Conservation (phyloP, 2,329 filamentous ascomycete species). For the Albophoma yamanashiensis region DNA sequence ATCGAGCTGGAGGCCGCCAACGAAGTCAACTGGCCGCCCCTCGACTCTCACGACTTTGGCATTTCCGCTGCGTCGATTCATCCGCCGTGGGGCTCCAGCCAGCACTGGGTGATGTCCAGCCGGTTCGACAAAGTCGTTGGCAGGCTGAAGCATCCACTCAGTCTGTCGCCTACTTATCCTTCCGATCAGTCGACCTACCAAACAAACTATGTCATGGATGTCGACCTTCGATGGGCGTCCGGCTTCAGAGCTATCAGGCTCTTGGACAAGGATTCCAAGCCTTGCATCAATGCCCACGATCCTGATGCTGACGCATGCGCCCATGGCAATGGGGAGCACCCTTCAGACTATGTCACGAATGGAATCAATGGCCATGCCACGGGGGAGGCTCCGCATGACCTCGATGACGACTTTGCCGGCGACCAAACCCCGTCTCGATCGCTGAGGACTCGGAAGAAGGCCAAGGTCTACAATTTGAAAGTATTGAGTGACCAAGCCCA, state of each 20-base stretch:
- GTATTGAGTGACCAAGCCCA: slow-evolving; percentile 46
- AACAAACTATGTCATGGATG: slow-evolving; percentile 37
- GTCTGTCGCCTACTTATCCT: slow-evolving; percentile 14
- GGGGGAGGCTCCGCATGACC: slow-evolving; percentile 24
- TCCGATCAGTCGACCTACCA: slow-evolving; percentile 11
- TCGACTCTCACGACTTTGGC: slow-evolving; percentile 25
- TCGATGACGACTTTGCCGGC: slow-evolving; percentile 33
- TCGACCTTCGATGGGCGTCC: slow-evolving; percentile 36
- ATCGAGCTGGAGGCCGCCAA: slow-evolving; percentile 42
- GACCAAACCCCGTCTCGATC: slow-evolving; percentile 42
- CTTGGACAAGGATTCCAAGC: slow-evolving; percentile 30
- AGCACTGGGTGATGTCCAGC: slow-evolving; percentile 29
- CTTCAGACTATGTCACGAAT: slow-evolving; percentile 9
- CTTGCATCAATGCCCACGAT: slow-evolving; percentile 32
- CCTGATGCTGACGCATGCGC: slow-evolving; percentile 16
- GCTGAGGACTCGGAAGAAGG: slow-evolving; percentile 34
- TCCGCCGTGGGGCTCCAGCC: slow-evolving; percentile 9
- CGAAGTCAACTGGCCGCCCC: slow-evolving; percentile 40
- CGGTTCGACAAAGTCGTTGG: slow-evolving; percentile 30
- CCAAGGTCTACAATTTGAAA: slow-evolving; percentile 49
- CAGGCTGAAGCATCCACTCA: slow-evolving; percentile 25
- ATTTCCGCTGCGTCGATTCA: slow-evolving; percentile 10
- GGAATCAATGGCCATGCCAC: slow-evolving; percentile 8
- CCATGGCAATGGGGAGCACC: slow-evolving; percentile 12
- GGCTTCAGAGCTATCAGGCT: slow-evolving; percentile 23